Base-by-base conservation (phyloP, 2,329 filamentous ascomycete species). In the Seiridium cupressi region DNA sequence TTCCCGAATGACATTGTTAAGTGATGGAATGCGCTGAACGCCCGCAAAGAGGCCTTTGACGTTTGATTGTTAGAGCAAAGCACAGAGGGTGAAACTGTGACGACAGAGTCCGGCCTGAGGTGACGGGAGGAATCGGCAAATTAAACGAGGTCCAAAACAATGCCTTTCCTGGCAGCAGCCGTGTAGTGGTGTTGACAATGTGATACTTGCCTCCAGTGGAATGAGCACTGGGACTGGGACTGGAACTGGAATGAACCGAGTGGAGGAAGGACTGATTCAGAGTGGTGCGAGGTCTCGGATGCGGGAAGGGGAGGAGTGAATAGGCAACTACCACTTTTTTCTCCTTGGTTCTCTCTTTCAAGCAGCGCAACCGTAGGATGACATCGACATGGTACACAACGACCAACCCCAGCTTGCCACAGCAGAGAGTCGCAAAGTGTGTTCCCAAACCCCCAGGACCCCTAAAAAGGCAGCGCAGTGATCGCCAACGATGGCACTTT, bases 1-100 rank as follows among this genome's bases (percentile, higher is more conserved):
- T 82, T 84, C 55, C 82, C 82, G 74, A 84, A 87, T 66, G 84
- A 81, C 84, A 87, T 86, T 71, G 66, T 78, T 36, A 36, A 44
- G 46, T 58, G 55, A 47, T 34, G 40, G 54, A 47, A 5, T 46
- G 42, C 42, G 55, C 55, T 38, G 55, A 5, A 26, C 31, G 55
- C 13, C 31, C 31, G 40, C 32, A 38, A 35, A 10, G 44, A 47
- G 13, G 40, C 10, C 55, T 44, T 32, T 38, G 38, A 55, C 40
- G 13, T 13, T 55, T 18, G 51, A 34, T 48, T 38, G 51, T 55
- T 55, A n/a, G 35, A 36, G 36, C 34, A 35, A 35, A 55, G 32
- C 26, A 13, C 55, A 47, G 32, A 38, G 18, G 40, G 11, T 47
- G 44, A 5, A 18, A 40, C 42, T 35, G 40, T 47, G 55, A 57